phyloP scores from a whole-genome alignment of 2,329 filamentous ascomycete genomes.

The Cercospora citrullina region DNA sequence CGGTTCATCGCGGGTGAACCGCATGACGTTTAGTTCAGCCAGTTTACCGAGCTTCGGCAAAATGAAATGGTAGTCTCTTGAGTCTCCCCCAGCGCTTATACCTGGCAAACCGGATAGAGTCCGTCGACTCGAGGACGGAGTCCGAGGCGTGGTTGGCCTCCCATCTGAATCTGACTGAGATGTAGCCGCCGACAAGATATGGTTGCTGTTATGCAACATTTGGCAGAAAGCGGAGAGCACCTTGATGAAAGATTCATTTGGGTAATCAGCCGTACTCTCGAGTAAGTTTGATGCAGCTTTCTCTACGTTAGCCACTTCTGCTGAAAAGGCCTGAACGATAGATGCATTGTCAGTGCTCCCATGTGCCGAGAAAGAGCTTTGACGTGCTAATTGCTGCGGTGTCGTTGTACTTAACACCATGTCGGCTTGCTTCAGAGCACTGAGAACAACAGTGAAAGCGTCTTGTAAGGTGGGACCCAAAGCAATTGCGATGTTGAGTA shows the following conservation, averaged over 20 bases:
- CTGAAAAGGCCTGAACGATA: conserved; percentile 53
- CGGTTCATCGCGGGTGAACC: conserved; percentile 68
- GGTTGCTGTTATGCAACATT: conserved; percentile 54
- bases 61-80: conserved; percentile 50
- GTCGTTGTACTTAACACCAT: conserved; percentile 66
- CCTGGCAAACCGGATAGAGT: conserved; percentile 48
- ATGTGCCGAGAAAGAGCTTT: conserved; percentile 23
- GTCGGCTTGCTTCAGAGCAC: conserved; percentile 90
- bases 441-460: conserved; percentile 88
- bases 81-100: conserved; percentile 42
- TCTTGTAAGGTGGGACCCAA: conserved; percentile 80
- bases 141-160: conserved; percentile 18
- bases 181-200: conserved; percentile 14
- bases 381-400: conserved; percentile 32
- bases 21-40: conserved; percentile 49
- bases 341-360: conserved; percentile 31
- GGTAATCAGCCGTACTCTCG: conserved; percentile 89
- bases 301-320: conserved; percentile 85
- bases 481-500: conserved; percentile 94
- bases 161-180: conserved; percentile 11
- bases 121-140: conserved; percentile 36
- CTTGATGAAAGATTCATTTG: conserved; percentile 75
- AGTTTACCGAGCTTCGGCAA: conserved; percentile 52
- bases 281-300: conserved; percentile 81
- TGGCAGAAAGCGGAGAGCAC: conserved; percentile 74